A percentile compares a stretch with the other conserved stretches of the same genome.
These are phyloP conservation scores for Solanum chilense DNA, from an alignment of 257 asterid species.

Conservation along the genomic window DNA sequence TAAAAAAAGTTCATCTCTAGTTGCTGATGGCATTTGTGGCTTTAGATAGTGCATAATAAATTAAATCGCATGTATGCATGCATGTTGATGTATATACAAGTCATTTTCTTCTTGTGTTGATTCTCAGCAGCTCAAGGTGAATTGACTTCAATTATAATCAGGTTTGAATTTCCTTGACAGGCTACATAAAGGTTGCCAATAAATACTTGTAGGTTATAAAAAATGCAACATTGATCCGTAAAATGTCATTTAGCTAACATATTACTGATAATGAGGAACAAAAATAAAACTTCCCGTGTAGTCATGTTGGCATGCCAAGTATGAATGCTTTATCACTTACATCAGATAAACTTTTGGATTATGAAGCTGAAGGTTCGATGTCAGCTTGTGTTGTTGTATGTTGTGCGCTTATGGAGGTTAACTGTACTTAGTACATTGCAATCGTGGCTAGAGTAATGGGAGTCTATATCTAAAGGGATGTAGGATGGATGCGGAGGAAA, in stretches of 20 bases:
- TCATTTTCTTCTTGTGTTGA: background rate
- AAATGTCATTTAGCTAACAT: background rate
- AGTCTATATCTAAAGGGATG: background rate
- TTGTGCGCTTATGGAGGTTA: background rate
- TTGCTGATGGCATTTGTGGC: background rate
- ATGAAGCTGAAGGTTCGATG: background rate
- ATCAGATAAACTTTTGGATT: background rate
- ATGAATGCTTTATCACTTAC: background rate
- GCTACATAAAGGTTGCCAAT: background rate
- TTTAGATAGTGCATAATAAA: background rate
- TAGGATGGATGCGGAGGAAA: background rate
- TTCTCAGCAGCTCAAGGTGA: background rate
- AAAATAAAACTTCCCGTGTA: background rate
- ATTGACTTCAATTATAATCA: background rate
- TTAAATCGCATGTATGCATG: background rate
- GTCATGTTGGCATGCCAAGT: background rate
- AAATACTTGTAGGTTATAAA: background rate
- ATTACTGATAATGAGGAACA: background rate
- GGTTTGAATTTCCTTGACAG: background rate
- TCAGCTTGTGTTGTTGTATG: background rate
- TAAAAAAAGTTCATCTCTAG: background rate
- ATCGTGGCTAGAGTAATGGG: background rate
- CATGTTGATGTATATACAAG: background rate
- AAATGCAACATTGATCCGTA: background rate
- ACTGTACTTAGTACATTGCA: background rate